Conservation (phyloP, 495 filamentous ascomycete genomes). For the Penicillium turbatum region DNA sequence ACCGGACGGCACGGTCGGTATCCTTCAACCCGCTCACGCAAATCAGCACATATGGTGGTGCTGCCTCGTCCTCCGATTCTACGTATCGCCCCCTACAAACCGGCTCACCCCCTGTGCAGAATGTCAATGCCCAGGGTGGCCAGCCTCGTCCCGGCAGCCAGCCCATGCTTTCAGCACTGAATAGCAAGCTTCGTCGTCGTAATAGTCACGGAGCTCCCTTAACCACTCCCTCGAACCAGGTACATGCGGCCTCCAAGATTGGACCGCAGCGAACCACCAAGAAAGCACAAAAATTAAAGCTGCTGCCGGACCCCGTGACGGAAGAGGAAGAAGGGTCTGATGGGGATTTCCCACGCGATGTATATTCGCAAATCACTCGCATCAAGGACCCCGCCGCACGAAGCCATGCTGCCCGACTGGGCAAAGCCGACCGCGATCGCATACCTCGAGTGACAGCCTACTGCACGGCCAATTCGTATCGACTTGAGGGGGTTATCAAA, state of each 20-base stretch:
- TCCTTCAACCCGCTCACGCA: conserved; percentile 67
- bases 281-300: conserved; percentile 91
- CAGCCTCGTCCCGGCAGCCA: conserved; percentile 42
- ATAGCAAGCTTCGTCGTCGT: conserved; percentile 78
- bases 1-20: conserved; percentile 53
- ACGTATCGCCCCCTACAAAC: conserved; percentile 42
- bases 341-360: conserved; percentile 89
- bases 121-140: conserved; percentile 28
- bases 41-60: conserved; percentile 51
- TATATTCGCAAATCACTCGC: conserved; percentile 90
- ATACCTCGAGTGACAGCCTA: conserved; percentile 93
- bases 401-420: conserved; percentile 85
- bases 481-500: conserved; percentile 78
- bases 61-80: conserved; percentile 37
- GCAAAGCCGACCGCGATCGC: conserved; percentile 85
- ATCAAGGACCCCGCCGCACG: conserved; percentile 95
- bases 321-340: conserved; percentile 63
- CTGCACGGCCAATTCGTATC: conserved; percentile 87
- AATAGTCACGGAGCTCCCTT: conserved; percentile 73
- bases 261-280: conserved; percentile 93
- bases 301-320: conserved; percentile 83
- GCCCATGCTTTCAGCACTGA: conserved; percentile 75
- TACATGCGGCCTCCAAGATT: conserved; percentile 64
- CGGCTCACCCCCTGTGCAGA: conserved; percentile 35
- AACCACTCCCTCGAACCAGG: conserved; percentile 36